Percentiles rank a stretch among this genome's conserved stretches.
These are phyloP conservation scores for Phytophthora syringae DNA, from an alignment of 352 stramenopile genomes.

Conservation along the genomic window DNA sequence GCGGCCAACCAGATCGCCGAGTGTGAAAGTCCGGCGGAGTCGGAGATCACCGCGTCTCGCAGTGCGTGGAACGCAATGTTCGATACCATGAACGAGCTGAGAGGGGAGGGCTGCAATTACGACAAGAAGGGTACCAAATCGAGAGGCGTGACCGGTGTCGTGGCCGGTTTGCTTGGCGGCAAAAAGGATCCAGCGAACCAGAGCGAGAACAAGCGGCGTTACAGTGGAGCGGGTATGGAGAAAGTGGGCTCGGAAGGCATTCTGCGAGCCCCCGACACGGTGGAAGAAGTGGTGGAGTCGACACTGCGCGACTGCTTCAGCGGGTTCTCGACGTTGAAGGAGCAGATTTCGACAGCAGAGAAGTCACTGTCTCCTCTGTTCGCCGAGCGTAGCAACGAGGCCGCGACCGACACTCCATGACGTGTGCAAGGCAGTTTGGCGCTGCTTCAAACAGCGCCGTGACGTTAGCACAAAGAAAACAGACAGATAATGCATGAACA, in stretches of 20 bases:
- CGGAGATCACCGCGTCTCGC: conserved; percentile 15
- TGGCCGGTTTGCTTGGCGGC: conserved; percentile 8
- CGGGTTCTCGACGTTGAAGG: conserved; percentile 6
- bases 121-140: conserved; percentile 19
- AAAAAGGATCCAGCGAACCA: conserved; percentile 1
- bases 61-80: conserved; percentile 10
- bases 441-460: conserved; percentile 5
- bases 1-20: conserved; percentile 21
- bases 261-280: conserved; percentile 22
- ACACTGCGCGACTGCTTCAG: conserved; percentile 15
- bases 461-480: not conserved
- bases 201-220: not conserved
- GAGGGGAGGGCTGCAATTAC: not conserved
- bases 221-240: not conserved
- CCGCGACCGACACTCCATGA: not conserved
- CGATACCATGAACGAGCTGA: conserved; percentile 8
- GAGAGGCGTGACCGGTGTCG: conserved; percentile 7
- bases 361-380: conserved; percentile 11
- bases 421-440: not conserved
- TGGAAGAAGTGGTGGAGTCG: conserved; percentile 7
- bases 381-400: not conserved
- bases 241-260: conserved; percentile 21
- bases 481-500: not conserved
- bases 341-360: conserved; percentile 11
- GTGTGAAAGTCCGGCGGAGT: conserved; percentile 9